Conservation (phyloP, 768 basidiomycete genomes). For the Paxillus ammoniavirescens region DNA sequence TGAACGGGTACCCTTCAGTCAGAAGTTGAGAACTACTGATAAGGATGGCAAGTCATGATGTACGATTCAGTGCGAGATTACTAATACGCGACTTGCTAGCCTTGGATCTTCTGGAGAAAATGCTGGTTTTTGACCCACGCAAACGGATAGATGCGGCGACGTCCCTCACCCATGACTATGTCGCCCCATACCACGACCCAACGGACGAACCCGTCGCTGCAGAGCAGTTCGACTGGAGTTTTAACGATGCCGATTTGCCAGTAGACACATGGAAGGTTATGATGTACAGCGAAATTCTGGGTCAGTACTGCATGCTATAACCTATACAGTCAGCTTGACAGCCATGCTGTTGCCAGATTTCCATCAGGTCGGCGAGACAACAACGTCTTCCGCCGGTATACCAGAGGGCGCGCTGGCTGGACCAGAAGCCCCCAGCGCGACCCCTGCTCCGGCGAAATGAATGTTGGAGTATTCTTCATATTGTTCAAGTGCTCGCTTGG, state of each 20-base stretch:
- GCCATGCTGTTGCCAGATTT: slow-evolving; percentile 51
- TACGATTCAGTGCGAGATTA: neutral
- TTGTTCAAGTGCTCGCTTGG: slow-evolving; percentile 1
- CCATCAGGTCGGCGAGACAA: slow-evolving; percentile 70
- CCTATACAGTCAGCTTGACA: neutral
- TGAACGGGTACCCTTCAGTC: slow-evolving; percentile 90
- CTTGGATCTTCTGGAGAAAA: slow-evolving; percentile 93
- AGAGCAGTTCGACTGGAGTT: slow-evolving; percentile 98
- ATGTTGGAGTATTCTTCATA: neutral
- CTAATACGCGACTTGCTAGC: slow-evolving; percentile 45
- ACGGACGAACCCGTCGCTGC: slow-evolving; percentile 93
- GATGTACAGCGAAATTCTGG: slow-evolving; percentile 99
- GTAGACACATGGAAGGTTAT: slow-evolving; percentile 99
- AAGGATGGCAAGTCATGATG: slow-evolving; percentile 60
- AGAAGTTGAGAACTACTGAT: slow-evolving; percentile 88
- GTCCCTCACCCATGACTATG: slow-evolving; percentile 90
- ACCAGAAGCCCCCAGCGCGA: slow-evolving; percentile 39
- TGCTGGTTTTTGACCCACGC: slow-evolving; percentile 98
- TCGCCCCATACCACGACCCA: slow-evolving; percentile 96
- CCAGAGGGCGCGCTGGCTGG: slow-evolving; percentile 71
- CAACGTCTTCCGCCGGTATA: slow-evolving; percentile 33
- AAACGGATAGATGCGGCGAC: slow-evolving; percentile 94
- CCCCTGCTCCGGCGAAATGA: slow-evolving; percentile 16
- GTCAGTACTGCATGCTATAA: slow-evolving; percentile 42
- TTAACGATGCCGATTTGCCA: slow-evolving; percentile 98